These are phyloP conservation scores for Iberis pinnata DNA, from an alignment of 345 rosid genomes.

Conservation along the genomic window DNA sequence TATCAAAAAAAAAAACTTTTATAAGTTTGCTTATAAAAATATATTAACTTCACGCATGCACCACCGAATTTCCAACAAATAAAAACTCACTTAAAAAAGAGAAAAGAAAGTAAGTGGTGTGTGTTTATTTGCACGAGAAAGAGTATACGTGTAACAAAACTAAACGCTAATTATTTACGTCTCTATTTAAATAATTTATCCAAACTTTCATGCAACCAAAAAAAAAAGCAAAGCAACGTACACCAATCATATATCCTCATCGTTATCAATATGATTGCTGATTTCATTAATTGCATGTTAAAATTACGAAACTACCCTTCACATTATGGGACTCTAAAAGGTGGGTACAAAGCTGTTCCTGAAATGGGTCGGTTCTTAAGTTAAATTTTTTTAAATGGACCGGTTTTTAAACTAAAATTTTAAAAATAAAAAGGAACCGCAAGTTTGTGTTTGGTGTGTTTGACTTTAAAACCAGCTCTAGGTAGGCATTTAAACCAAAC, in stretches of 20 bases:
- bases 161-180: conserved; percentile 11
- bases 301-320: conserved; percentile 27
- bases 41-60: conserved; percentile 22
- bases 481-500: too few relatives aligned
- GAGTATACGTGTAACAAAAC: conserved; percentile 25
- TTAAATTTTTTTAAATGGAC: too few relatives aligned
- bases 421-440: too few relatives aligned
- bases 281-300: background rate
- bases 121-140: conserved; percentile 27
- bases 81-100: background rate
- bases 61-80: conserved; percentile 8
- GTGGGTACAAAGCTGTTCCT: too few relatives aligned
- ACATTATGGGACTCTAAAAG: too few relatives aligned
- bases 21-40: background rate
- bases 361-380: too few relatives aligned
- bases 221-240: conserved; percentile 26
- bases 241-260: conserved; percentile 32
- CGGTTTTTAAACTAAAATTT: too few relatives aligned
- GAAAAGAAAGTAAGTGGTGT: conserved; percentile 28
- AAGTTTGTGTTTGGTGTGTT: too few relatives aligned
- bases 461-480: too few relatives aligned
- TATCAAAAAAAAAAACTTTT: too few relatives aligned
- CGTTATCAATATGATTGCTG: conserved; percentile 22
- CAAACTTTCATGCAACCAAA: conserved; percentile 25
- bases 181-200: conserved; percentile 16